Evolutionary conservation across 192 early-diverging fungal species (phyloP), one percentile per base, ranked within the genome.

Genomic region (Endogone sp.): DNA sequence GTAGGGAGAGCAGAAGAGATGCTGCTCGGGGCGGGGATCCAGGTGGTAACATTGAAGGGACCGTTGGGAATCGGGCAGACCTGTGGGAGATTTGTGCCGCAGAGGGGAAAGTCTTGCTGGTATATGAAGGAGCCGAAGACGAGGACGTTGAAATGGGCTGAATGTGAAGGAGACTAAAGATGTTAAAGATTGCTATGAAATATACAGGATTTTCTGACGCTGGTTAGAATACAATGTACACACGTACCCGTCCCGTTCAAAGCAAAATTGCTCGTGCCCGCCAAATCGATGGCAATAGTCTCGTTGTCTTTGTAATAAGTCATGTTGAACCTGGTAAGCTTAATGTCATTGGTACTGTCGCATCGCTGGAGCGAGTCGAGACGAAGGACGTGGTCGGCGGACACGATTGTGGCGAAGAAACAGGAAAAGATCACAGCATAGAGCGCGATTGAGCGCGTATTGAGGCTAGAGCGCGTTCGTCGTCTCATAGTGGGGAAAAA

Each of bases 41-140:
- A 56, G 3, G 23, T 31, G 0, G 65, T 67, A 26, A 67, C 23
- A 25, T 67, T 67, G 65, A 67, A 67, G 21, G 23, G 49, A 11
- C 56, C 31, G 54, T 56, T 67, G 55, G 65, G 65, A 4, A 67
- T 67, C 11, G 65, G 65, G 24, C 65, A 67, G 4, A 67, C 22
- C 22, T 22, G 16, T 16, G 65, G n/a, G 28, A 59, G 22, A 25
- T 56, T 67, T 21, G 59, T 59, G 21, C 11, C 27, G 56, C 65
- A 67, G 16, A 67, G 55, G 23, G 29, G 23, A 20, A 56, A 67
- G 65, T 4, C 25, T 6, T 55, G 29, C 8, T 44, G 56, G 29
- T 67, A 67, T 2, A 67, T 9, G 2, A 24, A 21, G 23, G 65
- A 54, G 29, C 65, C 65, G 24, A 59, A 67, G 23, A 67, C 29